These are phyloP conservation scores for Tricholoma hemisulphureum DNA, from an alignment of 768 basidiomycete species.

Conservation along the genomic window DNA sequence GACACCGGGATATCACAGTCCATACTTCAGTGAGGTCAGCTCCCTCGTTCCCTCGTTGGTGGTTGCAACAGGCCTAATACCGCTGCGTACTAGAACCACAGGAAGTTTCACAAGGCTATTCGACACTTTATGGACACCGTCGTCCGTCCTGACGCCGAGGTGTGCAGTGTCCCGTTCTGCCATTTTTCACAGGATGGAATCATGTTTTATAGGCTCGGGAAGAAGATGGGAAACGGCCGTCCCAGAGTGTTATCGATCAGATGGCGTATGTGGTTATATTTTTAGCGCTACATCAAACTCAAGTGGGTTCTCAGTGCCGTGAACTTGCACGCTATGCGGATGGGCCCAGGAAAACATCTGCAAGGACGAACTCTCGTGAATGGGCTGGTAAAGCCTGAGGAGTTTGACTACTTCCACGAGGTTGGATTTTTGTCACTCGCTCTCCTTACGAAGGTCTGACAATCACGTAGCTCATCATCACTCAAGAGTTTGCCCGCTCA, in stretches of 20 bases:
- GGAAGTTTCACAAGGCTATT: conserved; percentile 52
- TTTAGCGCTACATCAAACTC: neutral
- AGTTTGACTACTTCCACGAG: conserved; percentile 91
- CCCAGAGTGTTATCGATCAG: conserved; percentile 73
- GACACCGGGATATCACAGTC: conserved; percentile 58
- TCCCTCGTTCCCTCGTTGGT: neutral
- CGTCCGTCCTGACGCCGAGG: conserved; percentile 49
- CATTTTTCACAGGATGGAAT: neutral
- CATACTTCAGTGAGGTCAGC: conserved; percentile 72
- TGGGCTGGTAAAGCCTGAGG: conserved; percentile 80
- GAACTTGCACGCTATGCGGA: conserved; percentile 85
- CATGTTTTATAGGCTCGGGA: conserved; percentile 54
- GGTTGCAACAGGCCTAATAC: neutral
- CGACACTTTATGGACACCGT: conserved; percentile 67
- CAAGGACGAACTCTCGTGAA: conserved; percentile 78
- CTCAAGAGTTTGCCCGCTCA: conserved; percentile 75
- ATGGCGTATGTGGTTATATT: conserved; percentile 69
- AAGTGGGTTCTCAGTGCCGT: conserved; percentile 42
- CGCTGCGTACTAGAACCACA: conserved; percentile 48
- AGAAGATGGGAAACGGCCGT: conserved; percentile 84
- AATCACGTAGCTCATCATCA: conserved; percentile 65
- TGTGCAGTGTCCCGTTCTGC: neutral
- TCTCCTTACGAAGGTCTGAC: neutral
- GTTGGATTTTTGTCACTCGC: conserved; percentile 26
- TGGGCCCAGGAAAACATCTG: conserved; percentile 93